Percentiles rank a stretch among this genome's conserved stretches.
Conservation (phyloP, 495 filamentous ascomycete species). For the Penicillium salamii region DNA sequence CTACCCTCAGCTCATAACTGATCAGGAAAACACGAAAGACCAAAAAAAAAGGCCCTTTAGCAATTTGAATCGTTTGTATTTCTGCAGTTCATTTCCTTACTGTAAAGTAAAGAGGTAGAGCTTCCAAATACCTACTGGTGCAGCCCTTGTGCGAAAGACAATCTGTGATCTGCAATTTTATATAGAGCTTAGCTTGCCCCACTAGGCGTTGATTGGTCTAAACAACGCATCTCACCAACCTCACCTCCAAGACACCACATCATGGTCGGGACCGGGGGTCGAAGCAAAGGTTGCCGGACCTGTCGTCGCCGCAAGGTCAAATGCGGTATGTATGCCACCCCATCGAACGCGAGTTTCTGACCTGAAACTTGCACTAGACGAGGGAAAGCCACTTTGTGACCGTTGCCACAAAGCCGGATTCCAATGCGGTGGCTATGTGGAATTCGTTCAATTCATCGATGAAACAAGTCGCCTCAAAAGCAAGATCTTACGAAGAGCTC, state of each 20-base stretch:
- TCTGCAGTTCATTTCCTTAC: too few species aligned
- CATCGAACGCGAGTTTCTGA: not conserved
- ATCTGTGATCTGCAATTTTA: too few species aligned
- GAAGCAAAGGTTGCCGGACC: conserved; percentile 24
- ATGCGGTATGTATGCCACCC: conserved; percentile 11
- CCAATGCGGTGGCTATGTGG: conserved; percentile 20
- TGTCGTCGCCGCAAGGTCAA: conserved; percentile 25
- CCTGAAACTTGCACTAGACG: conserved; percentile 15
- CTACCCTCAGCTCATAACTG: not conserved
- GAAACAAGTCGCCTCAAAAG: not conserved
- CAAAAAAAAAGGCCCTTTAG: not conserved
- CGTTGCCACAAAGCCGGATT: conserved; percentile 19
- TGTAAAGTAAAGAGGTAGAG: too few species aligned
- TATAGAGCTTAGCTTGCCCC: not conserved
- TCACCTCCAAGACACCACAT: not conserved
- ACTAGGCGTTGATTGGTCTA: not conserved
- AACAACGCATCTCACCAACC: not conserved
- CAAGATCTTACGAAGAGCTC: not conserved
- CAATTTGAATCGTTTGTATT: too few species aligned
- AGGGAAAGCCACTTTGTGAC: conserved; percentile 20
- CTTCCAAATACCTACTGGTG: too few species aligned
- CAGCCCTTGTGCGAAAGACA: too few species aligned
- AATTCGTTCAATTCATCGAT: conserved; percentile 15
- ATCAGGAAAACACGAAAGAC: not conserved
- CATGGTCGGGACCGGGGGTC: conserved; percentile 18